These are phyloP conservation scores for Saccharomycopsis phalli DNA, from an alignment of 1,139 yeast genomes.

Conservation along the genomic window DNA sequence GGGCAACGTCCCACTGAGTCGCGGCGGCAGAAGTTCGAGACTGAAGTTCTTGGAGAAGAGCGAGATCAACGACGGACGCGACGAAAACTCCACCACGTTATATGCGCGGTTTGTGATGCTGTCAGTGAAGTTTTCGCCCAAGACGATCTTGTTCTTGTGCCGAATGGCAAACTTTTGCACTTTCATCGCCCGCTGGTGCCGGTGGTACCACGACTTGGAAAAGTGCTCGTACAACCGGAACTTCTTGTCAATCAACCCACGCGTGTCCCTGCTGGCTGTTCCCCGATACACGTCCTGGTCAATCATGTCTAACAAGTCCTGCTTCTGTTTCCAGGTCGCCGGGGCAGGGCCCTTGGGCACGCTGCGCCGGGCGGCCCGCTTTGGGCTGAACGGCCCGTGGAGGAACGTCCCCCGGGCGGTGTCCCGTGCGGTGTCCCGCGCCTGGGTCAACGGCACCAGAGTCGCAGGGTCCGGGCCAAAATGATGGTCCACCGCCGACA, in stretches of 20 bases:
- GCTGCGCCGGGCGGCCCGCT: background rate
- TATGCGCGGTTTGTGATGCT: background rate
- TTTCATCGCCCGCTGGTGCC: conserved; percentile 40
- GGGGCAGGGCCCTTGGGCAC: background rate
- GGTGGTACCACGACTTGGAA: conserved; percentile 66
- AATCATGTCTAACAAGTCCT: background rate
- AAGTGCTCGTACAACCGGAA: conserved; percentile 37
- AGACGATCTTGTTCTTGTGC: background rate
- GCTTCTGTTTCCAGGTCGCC: too few species aligned
- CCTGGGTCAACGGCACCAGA: too few species aligned
- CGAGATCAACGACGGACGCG: conserved; percentile 7
- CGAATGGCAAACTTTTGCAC: conserved; percentile 26
- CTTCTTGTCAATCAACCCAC: conserved; percentile 8
- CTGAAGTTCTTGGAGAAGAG: conserved; percentile 5
- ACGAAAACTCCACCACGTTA: conserved; percentile 6
- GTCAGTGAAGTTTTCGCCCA: conserved; percentile 9
- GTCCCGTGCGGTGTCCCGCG: background rate
- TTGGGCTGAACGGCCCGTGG: background rate
- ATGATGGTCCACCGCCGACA: too few species aligned
- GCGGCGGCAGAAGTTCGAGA: conserved; percentile 29
- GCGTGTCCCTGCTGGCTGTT: too few species aligned
- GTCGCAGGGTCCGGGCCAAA: too few species aligned
- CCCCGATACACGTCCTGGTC: too few species aligned
- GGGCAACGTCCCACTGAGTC: conserved; percentile 31
- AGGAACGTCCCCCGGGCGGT: background rate